A percentile compares a stretch with the other conserved stretches of the same genome.
Evolutionary conservation across 2,329 filamentous ascomycete species (phyloP).

Genomic region (Neospermospora avenae): DNA sequence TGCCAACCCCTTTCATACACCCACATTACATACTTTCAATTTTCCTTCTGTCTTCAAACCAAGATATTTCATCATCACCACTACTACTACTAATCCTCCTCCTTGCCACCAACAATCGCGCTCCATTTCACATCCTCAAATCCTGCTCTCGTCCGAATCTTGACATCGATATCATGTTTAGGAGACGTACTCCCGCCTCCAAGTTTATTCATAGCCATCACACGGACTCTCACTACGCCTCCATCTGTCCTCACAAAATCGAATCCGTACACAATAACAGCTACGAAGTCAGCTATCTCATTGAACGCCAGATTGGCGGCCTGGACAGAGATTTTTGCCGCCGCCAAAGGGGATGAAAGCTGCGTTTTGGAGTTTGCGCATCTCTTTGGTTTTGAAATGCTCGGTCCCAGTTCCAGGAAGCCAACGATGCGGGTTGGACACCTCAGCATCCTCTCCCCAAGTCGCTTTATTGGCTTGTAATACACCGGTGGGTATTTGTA

Average conservation of each 20-base stretch:
- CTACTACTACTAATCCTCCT: neutral
- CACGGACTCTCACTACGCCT: slow-evolving; percentile 10
- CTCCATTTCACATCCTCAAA: slow-evolving; percentile 21
- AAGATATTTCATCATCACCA: too few species aligned
- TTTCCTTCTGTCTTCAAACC: too few species aligned
- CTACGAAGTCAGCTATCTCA: slow-evolving; percentile 37
- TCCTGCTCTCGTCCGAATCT: slow-evolving; percentile 20
- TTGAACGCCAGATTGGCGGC: slow-evolving; percentile 38
- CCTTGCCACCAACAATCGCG: slow-evolving; percentile 7
- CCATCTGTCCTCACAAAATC: slow-evolving; percentile 24
- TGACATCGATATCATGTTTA: slow-evolving; percentile 14
- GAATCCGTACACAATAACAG: slow-evolving; percentile 35
- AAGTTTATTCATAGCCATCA: slow-evolving; percentile 8
- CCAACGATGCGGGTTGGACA: slow-evolving; percentile 44
- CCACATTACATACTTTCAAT: too few species aligned
- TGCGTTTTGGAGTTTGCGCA: slow-evolving; percentile 9
- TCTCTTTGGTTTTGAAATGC: slow-evolving; percentile 13
- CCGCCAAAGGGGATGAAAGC: slow-evolving; percentile 38
- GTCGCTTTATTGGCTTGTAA: slow-evolving; percentile 40
- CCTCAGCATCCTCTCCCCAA: slow-evolving; percentile 42
- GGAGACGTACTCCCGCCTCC: slow-evolving; percentile 18
- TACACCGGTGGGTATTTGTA: slow-evolving; percentile 43
- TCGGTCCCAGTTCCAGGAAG: slow-evolving; percentile 20
- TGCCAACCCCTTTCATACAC: neutral
- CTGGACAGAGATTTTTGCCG: slow-evolving; percentile 39